Base-by-base conservation (phyloP, 768 basidiomycete species). In the Leccinum longicurvipes region DNA sequence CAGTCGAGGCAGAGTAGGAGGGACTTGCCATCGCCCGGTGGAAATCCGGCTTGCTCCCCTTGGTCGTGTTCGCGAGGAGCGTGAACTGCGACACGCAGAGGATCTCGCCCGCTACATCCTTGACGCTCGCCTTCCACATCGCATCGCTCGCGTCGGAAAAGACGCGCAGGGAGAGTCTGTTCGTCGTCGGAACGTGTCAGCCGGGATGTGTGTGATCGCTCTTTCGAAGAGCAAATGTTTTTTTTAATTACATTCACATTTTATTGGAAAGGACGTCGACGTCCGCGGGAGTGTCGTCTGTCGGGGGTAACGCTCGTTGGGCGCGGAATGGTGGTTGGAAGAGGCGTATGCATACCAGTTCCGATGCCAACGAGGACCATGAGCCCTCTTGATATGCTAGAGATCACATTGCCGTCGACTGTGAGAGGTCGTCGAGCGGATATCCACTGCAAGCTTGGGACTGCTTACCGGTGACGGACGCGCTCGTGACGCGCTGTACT, bases 51-150 rank as follows among this genome's bases (percentile, higher is more conserved):
- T 94, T 93, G 67, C 79, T 89, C 25, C 93, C 93, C 71, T 97
- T 97, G 51, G 79, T 77, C 17, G 92, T 93, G 56, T 88, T 87
- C 23, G 93, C 90, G 67, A 95, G 72, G 25, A 99, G 79, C 2
- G 95, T 94, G 70, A 97, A 96, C 63, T 98, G 96, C 1, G 94
- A 94, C 15, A 95, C 93, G 63, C 95, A 98, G 4, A 98, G 82
- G 12, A 99, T 81, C 50, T 96, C 93, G 44, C 93, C 95, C 23
- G 83, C 82, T 23, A 97, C 82, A 60, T 98, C 95, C 72, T 85
- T 89, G 47, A 98, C 88, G 66, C 76, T 91, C 21, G 79, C 73
- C 72, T 91, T 95, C 96, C 96, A 98, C 82, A 88, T 86, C 54
- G 80, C 77, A 6, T 77, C 79, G 65, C 77, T 78, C 15, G 63